Conservation (phyloP, 2,329 filamentous ascomycete species). For the Tothia fuscella region DNA sequence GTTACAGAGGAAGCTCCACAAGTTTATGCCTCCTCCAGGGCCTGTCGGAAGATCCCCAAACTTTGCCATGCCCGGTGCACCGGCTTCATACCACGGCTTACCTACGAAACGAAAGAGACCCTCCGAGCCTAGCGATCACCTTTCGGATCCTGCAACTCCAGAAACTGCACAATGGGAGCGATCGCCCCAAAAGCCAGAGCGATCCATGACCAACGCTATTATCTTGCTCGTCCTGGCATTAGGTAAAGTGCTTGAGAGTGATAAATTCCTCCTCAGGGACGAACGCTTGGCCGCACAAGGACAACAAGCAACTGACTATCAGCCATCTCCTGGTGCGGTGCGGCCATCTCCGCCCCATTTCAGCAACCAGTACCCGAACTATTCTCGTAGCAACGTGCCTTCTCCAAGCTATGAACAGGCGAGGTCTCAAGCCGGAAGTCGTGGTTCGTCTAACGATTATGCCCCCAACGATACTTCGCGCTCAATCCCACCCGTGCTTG, state of each 20-base stretch:
- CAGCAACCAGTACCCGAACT: no score
- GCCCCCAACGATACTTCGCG: background rate
- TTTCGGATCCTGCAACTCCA: constrained; percentile 6
- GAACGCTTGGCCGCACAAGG: no score
- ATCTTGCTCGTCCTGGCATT: constrained; percentile 74
- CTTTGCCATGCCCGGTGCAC: constrained; percentile 1
- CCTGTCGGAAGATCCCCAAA: background rate
- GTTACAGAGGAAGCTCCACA: constrained; percentile 39
- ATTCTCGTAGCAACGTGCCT: no score
- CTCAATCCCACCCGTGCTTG: background rate
- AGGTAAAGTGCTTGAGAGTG: constrained; percentile 62
- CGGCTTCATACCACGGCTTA: constrained; percentile 1
- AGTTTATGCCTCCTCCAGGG: constrained; percentile 39
- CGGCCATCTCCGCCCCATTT: constrained; percentile 9
- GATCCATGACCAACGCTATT: constrained; percentile 68
- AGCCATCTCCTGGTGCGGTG: background rate
- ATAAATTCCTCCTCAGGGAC: constrained; percentile 32
- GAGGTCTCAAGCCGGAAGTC: constrained; percentile 22
- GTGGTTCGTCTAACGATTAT: constrained; percentile 12
- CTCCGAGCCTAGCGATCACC: background rate
- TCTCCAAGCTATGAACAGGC: constrained; percentile 18
- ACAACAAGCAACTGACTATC: no score
- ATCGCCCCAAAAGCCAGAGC: constrained; percentile 34
- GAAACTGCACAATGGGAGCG: constrained; percentile 20
- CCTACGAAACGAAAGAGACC: constrained; percentile 5